Conservation (phyloP, 2,329 filamentous ascomycete species). For the Penicillium sp. region DNA sequence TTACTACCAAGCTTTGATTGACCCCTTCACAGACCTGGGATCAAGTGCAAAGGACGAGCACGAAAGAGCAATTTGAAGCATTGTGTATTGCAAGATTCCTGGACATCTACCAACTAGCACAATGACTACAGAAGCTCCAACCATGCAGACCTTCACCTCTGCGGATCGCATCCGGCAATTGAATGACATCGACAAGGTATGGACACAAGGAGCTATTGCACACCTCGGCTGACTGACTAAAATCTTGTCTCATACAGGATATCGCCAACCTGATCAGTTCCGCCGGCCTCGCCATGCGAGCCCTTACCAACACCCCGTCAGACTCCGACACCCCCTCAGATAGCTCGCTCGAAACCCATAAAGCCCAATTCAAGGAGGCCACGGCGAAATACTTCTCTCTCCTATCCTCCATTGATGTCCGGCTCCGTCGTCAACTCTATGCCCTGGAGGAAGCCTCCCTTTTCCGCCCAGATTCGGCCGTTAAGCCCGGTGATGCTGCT, state of each 20-base stretch:
- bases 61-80: neutral
- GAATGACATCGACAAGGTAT: constrained; percentile 72
- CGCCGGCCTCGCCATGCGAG: constrained; percentile 64
- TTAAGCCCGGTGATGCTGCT: constrained; percentile 34
- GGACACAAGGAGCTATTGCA: neutral
- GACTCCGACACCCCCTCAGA: constrained; percentile 33
- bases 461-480: constrained; percentile 52
- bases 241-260: constrained; percentile 38
- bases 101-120: neutral
- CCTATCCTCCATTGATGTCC: constrained; percentile 72
- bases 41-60: too few relatives aligned
- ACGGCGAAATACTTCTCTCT: constrained; percentile 67
- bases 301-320: constrained; percentile 57
- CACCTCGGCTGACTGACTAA: neutral
- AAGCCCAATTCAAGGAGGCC: constrained; percentile 59
- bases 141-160: constrained; percentile 59
- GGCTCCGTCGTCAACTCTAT: constrained; percentile 73
- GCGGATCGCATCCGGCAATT: constrained; percentile 80
- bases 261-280: constrained; percentile 58
- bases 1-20: neutral
- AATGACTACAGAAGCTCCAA: constrained; percentile 28
- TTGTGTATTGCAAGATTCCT: neutral
- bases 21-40: neutral
- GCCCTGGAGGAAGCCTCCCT: constrained; percentile 81
- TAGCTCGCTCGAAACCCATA: constrained; percentile 56